Evolutionary conservation across 164 flowering plant species (phyloP), one percentile per base, ranked within the genome.

Genomic region (Vitis cinerea): DNA sequence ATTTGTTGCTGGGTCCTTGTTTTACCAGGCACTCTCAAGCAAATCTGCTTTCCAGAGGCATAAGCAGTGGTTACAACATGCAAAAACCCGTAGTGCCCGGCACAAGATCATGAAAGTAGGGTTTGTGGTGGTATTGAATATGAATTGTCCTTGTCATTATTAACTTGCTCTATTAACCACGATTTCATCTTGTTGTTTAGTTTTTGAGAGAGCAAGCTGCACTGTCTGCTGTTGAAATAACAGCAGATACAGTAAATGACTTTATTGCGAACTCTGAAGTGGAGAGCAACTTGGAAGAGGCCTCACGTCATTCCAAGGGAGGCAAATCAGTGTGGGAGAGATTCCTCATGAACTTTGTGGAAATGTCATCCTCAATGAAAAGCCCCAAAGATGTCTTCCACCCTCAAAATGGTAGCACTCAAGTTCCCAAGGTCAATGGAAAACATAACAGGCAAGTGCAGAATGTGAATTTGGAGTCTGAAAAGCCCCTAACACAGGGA

Each of bases 171-270:
- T 65, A 30, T 56, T 67, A 66, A 67, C 71, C 6, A 57, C 57
- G 29, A 48, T 16, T 66, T 58, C 71, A 30, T 71, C 13, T 51
- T 75, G 4, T 49, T 70, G 2, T 73, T 61, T 61, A 95, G 99
- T 93, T 93, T 77, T 77, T 95, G 78, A 85, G 83, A 72, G 99
- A 95, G 84, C 99, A 95, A 75, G 99, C 99, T 72, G 89, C 88
- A 11, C 74, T 88, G 8, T 91, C 90, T 77, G 92, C 94, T 71
- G 78, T 84, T 61, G 98, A 95, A 71, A 88, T 91, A 72, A 94
- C 97, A 37, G 85, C 84, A 63, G 91, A 95, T 63, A 64, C 84
- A 29, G 84, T 93, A 27, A 86, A 76, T 65, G 84, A 86, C 69
- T 90, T 93, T 61, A 75, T 83, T 67, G 84, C 88, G 52, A 91